Conservation (phyloP, 495 filamentous ascomycete genomes). For the Neurospora sp. region DNA sequence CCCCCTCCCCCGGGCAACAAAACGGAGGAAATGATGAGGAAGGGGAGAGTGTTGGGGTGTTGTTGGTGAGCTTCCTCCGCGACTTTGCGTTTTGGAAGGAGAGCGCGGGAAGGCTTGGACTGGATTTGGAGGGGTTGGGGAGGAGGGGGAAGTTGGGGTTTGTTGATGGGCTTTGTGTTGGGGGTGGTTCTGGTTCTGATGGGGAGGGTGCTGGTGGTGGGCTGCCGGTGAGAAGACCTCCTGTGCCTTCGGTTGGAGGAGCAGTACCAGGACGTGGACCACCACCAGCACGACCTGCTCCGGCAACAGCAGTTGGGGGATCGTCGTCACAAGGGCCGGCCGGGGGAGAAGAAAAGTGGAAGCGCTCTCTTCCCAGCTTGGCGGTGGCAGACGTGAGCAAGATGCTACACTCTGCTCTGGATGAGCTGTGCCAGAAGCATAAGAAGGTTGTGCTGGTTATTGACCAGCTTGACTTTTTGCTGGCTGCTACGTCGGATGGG, state of each 20-base stretch:
- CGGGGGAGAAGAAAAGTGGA: not conserved
- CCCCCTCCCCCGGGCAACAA: not conserved
- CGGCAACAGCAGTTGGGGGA: not conserved
- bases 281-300: not conserved
- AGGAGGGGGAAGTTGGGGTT: slow-evolving; percentile 53
- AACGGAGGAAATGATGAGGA: slow-evolving; percentile 6
- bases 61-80: slow-evolving; percentile 73
- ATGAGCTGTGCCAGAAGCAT: slow-evolving; percentile 7
- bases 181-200: not conserved
- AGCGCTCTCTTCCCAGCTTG: slow-evolving; percentile 1
- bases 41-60: slow-evolving; percentile 33
- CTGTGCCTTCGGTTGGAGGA: not conserved
- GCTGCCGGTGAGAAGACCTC: not conserved
- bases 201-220: not conserved
- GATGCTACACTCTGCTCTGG: slow-evolving; percentile 23
- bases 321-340: not conserved
- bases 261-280: not conserved
- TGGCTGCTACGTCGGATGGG: slow-evolving; percentile 34
- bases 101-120: slow-evolving; percentile 50
- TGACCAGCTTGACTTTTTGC: slow-evolving; percentile 46
- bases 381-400: slow-evolving; percentile 11
- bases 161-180: slow-evolving; percentile 54
- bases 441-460: slow-evolving; percentile 38
- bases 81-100: slow-evolving; percentile 68
- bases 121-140: slow-evolving; percentile 56